Evolutionary conservation across 352 stramenopile genomes (phyloP), one percentile per base, ranked within the genome.

Genomic region (Phytophthora fragariaefolia): DNA sequence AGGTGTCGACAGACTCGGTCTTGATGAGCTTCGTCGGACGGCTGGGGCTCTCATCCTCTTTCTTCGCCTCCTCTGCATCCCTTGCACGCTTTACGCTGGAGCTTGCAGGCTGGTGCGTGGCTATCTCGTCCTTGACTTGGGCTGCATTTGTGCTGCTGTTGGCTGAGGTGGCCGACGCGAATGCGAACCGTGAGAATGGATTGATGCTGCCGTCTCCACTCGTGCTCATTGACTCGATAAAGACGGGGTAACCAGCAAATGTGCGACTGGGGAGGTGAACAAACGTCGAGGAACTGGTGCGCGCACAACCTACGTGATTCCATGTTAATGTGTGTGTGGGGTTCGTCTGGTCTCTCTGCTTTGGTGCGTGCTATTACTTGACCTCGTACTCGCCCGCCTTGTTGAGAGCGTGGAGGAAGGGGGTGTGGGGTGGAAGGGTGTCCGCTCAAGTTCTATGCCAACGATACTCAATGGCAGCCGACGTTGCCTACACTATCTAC

Each of bases 101-200:
- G n/a, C 34, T 69, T 10, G 3, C 12, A n/a, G 18, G 34, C n/a
- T 45, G 32, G 2, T 30, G 24, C 17, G 34, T 17, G 3, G 32
- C 26, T 9, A 52, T n/a, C 23, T 73, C 42, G 10, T 23, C 9
- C 42, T 73, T 80, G 32, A 61, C 22, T 3, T 26, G 18, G 7
- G 54, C 26, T 43, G 46, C 47, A 57, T 61, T 26, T 24, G 32
- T 28, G 23, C 59, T 56, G 56, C 34, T 74, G 27, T 42, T 23
- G 15, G 34, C 28, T 32, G 10, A 13, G 26, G 18, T 8, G 0
- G 59, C 40, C 5, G 69, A 69, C 52, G 70, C 63, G 50, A 84
- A 86, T 30, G 80, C 80, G 47, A 93, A 93, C 36, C 79, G 77
- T 36, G 73, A 69, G 68, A 93, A 93, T 22, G 82, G 85, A 75